Percentiles rank a stretch among this genome's conserved stretches.
Conservation (phyloP, 495 filamentous ascomycete species). For the Cladorrhinum samala region DNA sequence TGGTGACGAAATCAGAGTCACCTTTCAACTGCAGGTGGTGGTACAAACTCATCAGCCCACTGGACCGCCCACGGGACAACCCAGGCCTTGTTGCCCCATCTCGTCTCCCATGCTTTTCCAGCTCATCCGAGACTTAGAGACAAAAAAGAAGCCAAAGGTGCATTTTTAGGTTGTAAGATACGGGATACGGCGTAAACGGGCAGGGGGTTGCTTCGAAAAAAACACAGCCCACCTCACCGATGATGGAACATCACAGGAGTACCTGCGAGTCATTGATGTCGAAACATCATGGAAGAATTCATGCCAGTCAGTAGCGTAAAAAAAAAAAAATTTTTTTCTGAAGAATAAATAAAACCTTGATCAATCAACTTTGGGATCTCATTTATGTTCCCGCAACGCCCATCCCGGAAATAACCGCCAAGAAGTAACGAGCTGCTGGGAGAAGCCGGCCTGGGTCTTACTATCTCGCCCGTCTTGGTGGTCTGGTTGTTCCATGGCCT, state of each 20-base stretch:
- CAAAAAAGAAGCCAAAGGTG: neutral
- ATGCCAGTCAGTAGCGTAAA: neutral
- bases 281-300: neutral
- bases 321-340: neutral
- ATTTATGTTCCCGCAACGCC: neutral
- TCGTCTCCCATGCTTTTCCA: neutral
- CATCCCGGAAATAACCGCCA: slow-evolving; percentile 14
- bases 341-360: slow-evolving; percentile 8
- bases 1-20: neutral
- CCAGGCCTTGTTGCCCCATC: too few relatives aligned
- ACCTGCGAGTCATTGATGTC: slow-evolving; percentile 8
- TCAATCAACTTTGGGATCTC: slow-evolving; percentile 10
- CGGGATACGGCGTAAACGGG: too few relatives aligned
- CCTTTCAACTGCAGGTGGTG: too few relatives aligned
- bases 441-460: neutral
- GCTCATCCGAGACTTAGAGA: neutral
- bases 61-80: neutral
- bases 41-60: too few relatives aligned
- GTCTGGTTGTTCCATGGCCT: neutral
- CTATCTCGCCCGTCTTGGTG: neutral
- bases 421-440: neutral
- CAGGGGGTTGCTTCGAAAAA: too few relatives aligned
- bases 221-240: neutral
- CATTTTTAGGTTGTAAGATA: too few relatives aligned
- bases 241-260: neutral